A percentile compares a stretch with the other conserved stretches of the same genome.
Conservation (phyloP, 495 filamentous ascomycete species). For the Daldinia decipiens region DNA sequence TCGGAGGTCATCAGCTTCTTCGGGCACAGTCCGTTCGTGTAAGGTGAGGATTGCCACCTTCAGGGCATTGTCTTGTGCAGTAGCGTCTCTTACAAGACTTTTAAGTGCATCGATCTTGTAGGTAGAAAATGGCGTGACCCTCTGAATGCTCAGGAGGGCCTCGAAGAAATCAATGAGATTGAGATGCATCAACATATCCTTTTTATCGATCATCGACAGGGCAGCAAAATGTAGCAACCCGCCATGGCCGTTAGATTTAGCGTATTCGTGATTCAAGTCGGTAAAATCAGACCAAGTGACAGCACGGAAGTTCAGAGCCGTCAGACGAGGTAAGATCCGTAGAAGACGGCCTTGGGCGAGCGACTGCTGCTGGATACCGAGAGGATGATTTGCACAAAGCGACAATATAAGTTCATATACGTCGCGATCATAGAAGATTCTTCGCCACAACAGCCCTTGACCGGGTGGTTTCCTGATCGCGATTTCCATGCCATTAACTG, state of each 20-base stretch:
- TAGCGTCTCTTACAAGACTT: conserved; percentile 52
- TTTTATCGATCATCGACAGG: conserved; percentile 75
- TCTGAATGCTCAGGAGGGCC: conserved; percentile 66
- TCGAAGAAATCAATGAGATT: conserved; percentile 80
- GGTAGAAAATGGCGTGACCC: conserved; percentile 54
- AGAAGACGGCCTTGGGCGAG: conserved; percentile 82
- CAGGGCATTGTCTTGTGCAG: conserved; percentile 52
- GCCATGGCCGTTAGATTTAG: conserved; percentile 48
- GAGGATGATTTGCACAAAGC: conserved; percentile 61
- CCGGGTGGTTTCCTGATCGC: conserved; percentile 57
- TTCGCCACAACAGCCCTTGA: conserved; percentile 77
- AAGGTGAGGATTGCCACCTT: conserved; percentile 54
- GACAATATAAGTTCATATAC: conserved; percentile 73
- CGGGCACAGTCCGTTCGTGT: conserved; percentile 56
- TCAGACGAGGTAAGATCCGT: conserved; percentile 73
- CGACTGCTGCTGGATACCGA: conserved; percentile 72
- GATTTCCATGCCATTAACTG: conserved; percentile 47
- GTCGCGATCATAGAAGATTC: conserved; percentile 72
- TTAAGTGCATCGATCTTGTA: conserved; percentile 55
- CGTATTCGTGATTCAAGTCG: conserved; percentile 67
- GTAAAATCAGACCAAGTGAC: conserved; percentile 67
- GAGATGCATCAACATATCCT: conserved; percentile 82
- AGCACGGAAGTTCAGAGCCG: conserved; percentile 69
- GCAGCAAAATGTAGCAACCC: conserved; percentile 81
- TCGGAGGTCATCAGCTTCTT: conserved; percentile 55